phyloP scores from a whole-genome alignment of 2,329 filamentous ascomycete genomes.

The Xylariaceae sp. region DNA sequence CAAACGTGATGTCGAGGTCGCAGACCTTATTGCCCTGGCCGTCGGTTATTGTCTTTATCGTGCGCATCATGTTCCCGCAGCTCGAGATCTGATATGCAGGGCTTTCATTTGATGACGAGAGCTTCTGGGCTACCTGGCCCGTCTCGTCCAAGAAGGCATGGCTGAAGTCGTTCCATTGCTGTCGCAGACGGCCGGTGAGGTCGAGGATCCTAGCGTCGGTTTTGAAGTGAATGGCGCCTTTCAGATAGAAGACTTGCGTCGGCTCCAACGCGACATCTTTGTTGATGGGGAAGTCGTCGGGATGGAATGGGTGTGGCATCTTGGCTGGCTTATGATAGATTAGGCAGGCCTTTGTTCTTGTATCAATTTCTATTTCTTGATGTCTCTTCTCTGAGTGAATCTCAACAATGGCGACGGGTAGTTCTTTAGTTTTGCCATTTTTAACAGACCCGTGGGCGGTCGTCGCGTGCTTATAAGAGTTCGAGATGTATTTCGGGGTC shows the following conservation, averaged over 20 bases:
- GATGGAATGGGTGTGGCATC: constrained; percentile 33
- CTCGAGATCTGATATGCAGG: constrained; percentile 27
- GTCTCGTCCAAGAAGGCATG: constrained; percentile 28
- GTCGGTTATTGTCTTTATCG: constrained; percentile 31
- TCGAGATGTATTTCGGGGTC: constrained; percentile 3
- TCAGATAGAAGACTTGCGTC: constrained; percentile 28
- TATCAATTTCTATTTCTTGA: not conserved
- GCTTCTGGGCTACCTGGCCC: constrained; percentile 19
- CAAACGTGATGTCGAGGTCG: constrained; percentile 35
- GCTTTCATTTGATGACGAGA: constrained; percentile 6
- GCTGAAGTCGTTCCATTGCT: constrained; percentile 29
- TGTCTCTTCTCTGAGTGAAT: constrained; percentile 1
- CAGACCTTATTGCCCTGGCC: constrained; percentile 23
- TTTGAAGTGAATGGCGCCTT: constrained; percentile 33
- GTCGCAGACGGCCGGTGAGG: constrained; percentile 22
- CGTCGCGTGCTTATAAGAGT: constrained; percentile 4
- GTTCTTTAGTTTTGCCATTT: not conserved
- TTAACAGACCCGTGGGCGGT: not conserved
- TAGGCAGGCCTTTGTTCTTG: not conserved
- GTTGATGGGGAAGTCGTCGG: constrained; percentile 34
- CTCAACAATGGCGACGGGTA: constrained; percentile 4
- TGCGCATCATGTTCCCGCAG: constrained; percentile 36
- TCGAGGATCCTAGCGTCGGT: constrained; percentile 28
- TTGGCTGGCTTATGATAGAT: constrained; percentile 4
- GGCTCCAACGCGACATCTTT: constrained; percentile 22